Base-by-base conservation (phyloP, 2,329 filamentous ascomycete species). In the Pseudocercospora vitis region DNA sequence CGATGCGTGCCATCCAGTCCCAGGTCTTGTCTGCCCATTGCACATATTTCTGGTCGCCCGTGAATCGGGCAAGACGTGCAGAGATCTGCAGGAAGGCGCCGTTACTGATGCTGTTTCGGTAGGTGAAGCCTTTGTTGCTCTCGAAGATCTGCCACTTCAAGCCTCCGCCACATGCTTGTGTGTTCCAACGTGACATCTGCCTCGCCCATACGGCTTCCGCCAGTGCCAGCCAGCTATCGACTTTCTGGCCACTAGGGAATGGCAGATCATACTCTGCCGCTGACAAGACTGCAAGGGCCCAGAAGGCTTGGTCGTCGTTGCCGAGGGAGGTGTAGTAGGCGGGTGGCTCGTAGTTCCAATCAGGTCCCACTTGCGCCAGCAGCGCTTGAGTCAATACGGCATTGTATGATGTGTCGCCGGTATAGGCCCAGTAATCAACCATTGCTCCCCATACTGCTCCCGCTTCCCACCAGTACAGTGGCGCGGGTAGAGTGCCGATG, bases 61-160 rank as follows among this genome's bases (percentile, higher is more conserved):
- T 95, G 73, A 89, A 94, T 9, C 85, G 78, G 0, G 87, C 87
- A 5, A 95, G 78, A 12, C 89, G 84, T 6, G 89, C 78, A 18
- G 77, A 75, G 8, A 84, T 73, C 59, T 82, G 78, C 68, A 83
- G 82, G 54, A 83, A 76, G 26, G 75, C 79, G 3, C 80, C 81
- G 58, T 83, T 83, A 9, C 78, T 80, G 57, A 83, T 78, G 18
- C 77, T 75, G 60, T 83, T 83, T 60, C 83, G 82, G 62, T 80
- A 83, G 49, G 73, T 71, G 62, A 77, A 83, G 4, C 89, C 89
- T 52, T 59, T 81, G 73, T 91, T 91, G 73, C 85, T 88, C 9
- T 82, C 78, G 73, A 86, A 91, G 57, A 95, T 87, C 73, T 95
- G 90, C 91, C 91, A 95, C 59, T 87, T 83, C 60, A 95, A 72